Evolutionary conservation across 1,284 basidiomycete species (phyloP), one percentile per base, ranked within the genome.

Genomic region (Coriolopsis trogii): DNA sequence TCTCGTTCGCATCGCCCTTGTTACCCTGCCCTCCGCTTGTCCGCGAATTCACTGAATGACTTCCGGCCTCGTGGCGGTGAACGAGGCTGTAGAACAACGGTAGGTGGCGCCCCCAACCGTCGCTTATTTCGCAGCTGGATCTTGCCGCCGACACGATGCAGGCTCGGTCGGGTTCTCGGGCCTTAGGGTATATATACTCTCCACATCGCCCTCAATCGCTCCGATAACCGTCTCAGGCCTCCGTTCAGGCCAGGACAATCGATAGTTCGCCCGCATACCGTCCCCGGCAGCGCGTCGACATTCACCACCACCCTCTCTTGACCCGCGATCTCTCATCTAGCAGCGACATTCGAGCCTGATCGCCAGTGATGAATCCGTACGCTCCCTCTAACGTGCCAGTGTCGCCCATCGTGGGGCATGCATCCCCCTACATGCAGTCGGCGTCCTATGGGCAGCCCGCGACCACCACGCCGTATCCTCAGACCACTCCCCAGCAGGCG

Each of bases 381-480:
- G 50, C 30, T 20, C 54, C 53, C 23, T 41, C 51, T 12, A 62
- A 60, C 36, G 53, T 56, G 15, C 51, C 53, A 15, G 42, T 63
- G 15, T 67, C 66, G 36, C 66, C 67, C 28, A 38, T 64, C 46
- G 45, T 51, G 42, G 46, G 30, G 49, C 56, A 53, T 52, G 28
- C 51, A 46, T 49, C 25, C 38, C 59, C 42, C 34, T 60, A 34
- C 34, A 56, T 56, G 8, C 30, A 49, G 46, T 48, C 49, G 43
- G 40, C 52, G 28, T 54, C 59, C 42, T 56, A 61, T 45, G 58
- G 49, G 29, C 44, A 45, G 6, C 59, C 59, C 15, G 70, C 70
- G 58, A 79, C 80, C 51, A n/a, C n/a, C n/a, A 51, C 25, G 41
- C 59, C 42, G 37, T 60, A 34, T 31, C 57, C 56, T 6, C 30